phyloP scores from a whole-genome alignment of 495 filamentous ascomycete genomes.

The Penicillium paradoxum region DNA sequence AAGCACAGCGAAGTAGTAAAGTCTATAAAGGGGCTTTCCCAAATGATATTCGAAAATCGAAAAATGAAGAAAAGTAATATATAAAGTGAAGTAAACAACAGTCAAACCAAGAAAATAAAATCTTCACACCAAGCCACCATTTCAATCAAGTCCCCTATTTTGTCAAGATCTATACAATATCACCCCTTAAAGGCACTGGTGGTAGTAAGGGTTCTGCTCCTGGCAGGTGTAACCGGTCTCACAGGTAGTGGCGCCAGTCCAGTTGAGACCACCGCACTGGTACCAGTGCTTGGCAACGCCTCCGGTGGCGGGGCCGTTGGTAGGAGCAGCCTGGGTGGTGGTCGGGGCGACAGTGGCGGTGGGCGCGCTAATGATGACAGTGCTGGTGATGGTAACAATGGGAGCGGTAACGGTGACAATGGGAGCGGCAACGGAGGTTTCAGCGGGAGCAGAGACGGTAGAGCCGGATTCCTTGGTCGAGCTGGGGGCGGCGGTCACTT shows the following conservation, averaged over 20 bases:
- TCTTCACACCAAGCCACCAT: neutral
- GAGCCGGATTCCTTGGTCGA: constrained; percentile 1
- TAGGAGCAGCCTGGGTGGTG: constrained; percentile 12
- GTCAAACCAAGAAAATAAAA: neutral
- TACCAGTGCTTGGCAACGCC: constrained; percentile 25
- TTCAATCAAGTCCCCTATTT: neutral
- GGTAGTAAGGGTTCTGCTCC: constrained; percentile 46
- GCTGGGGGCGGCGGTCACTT: constrained; percentile 15
- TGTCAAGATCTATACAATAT: neutral
- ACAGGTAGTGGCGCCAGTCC: constrained; percentile 45
- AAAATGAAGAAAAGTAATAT: constrained; percentile 2
- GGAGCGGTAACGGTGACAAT: neutral
- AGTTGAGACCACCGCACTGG: constrained; percentile 52
- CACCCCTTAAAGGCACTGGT: constrained; percentile 41
- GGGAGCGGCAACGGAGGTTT: neutral
- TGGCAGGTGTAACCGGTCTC: constrained; percentile 41
- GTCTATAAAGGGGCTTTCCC: no score
- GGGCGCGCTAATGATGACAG: constrained; percentile 7
- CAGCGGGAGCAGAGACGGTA: neutral
- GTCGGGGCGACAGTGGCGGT: constrained; percentile 16
- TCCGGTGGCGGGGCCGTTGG: constrained; percentile 13
- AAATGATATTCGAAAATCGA: no score
- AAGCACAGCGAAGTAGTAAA: no score
- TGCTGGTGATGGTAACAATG: neutral
- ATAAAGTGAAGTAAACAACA: neutral